Evolutionary conservation across 2,329 filamentous ascomycete species (phyloP), one percentile per base, ranked within the genome.

Genomic region (Trichoderma brevicompactum): DNA sequence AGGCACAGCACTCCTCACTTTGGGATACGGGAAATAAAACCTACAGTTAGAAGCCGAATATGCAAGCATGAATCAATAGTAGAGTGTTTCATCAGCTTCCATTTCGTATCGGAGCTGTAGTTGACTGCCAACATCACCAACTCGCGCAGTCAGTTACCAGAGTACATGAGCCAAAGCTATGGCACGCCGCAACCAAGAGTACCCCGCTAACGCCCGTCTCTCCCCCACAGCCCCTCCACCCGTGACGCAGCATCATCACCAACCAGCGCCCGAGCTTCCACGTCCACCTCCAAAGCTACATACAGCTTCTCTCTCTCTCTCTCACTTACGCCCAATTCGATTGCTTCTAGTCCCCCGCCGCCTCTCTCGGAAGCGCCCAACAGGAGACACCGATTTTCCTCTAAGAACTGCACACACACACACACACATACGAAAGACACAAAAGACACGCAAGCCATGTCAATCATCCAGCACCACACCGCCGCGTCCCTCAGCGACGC

Each of bases 381-480:
- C 6, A 13, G 5, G 3, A 8, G 19, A 2, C n/a, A 19, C 4
- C 4, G 13, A 28, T 5, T 5, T 13, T 32, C 19, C 28, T 3
- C 5, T 7, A 6, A 50, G 17, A 48, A 28, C 19, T 2, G 7
- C 28, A 23, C 17, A 1, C 36, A 41, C 52, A 38, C n/a, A 4
- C 13, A 5, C 1, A 23, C 34, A 12, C 17, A 19, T 12, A 17
- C 41, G 7, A 28, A 32, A 28, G 19, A 28, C 28, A 52, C n/a
- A 13, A 53, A 3, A 32, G 7, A 15, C 19, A 49, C 46, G 32
- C 41, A 64, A 64, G 67, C 63, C 55, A 89, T 89, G 87, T 89
- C 87, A 61, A 88, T 89, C 74, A 88, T 89, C 71, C 87, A 88
- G 75, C 85, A 89, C 76, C 84, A 87, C 78, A 86, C 83, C 58